Evolutionary conservation across 176 grass and related monocot species (phyloP).

Genomic region (Carex myosuroides): DNA sequence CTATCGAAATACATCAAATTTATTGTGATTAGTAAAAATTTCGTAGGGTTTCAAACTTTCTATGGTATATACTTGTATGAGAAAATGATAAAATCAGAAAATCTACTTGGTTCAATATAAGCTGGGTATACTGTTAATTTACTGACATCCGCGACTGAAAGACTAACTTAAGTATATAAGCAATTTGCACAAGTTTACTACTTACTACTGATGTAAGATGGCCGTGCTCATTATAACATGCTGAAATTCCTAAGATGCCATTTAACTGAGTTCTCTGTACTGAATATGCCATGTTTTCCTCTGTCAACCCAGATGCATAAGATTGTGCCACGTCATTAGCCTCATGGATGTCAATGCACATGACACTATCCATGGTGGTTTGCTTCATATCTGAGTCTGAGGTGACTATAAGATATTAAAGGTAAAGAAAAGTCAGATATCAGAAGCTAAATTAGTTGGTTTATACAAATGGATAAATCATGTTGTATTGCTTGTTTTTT

Average conservation of each 20-base stretch:
- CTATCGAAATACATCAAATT: slow-evolving; percentile 18
- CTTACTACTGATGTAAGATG: slow-evolving; percentile 34
- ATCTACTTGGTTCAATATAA: slow-evolving; percentile 6
- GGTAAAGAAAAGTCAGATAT: background rate
- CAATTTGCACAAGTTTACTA: slow-evolving; percentile 24
- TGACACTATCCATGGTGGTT: slow-evolving; percentile 23
- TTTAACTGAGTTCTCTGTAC: slow-evolving; percentile 41
- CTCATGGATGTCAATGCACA: slow-evolving; percentile 37
- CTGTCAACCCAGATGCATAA: slow-evolving; percentile 28
- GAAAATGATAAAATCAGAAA: slow-evolving; percentile 15
- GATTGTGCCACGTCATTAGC: slow-evolving; percentile 21
- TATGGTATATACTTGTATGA: background rate
- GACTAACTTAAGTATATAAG: slow-evolving; percentile 21
- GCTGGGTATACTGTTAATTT: background rate
- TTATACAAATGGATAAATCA: background rate
- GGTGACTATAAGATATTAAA: slow-evolving; percentile 18
- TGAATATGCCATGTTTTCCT: slow-evolving; percentile 37
- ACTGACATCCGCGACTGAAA: slow-evolving; percentile 22
- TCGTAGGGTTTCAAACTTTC: background rate
- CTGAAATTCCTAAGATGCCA: slow-evolving; percentile 25
- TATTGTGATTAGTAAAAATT: background rate
- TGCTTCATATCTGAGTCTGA: slow-evolving; percentile 38
- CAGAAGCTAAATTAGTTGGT: background rate
- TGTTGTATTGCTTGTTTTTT: background rate
- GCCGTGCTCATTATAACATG: slow-evolving; percentile 35